Evolutionary conservation across 139 green algal species (phyloP).

Genomic region (Tetradesmus obliquus): DNA sequence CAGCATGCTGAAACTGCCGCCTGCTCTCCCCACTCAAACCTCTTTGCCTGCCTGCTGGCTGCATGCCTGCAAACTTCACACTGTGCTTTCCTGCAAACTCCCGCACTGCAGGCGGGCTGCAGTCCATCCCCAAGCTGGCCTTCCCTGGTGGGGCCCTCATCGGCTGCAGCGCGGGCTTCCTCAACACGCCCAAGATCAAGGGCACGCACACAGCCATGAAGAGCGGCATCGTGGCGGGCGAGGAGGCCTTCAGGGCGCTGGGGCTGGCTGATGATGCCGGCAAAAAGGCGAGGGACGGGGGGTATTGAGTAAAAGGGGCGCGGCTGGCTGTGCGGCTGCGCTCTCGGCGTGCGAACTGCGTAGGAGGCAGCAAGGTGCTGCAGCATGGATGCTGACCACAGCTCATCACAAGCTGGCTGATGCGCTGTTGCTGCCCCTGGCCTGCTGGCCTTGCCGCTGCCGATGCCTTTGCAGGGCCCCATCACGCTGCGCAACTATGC

Average conservation of each 20-base stretch:
- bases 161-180: slow-evolving; percentile 92
- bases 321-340: background rate
- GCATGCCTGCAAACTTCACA: too few relatives aligned
- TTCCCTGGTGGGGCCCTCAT: slow-evolving; percentile 95
- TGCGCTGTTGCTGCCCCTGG: too few relatives aligned
- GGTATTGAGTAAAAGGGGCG: background rate
- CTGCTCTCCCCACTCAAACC: background rate
- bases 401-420: background rate
- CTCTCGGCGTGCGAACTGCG: too few relatives aligned
- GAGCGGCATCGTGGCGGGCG: slow-evolving; percentile 88
- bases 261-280: background rate
- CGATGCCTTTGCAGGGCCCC: slow-evolving; percentile 25
- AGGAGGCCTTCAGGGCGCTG: slow-evolving; percentile 78
- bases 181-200: slow-evolving; percentile 97
- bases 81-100: too few relatives aligned
- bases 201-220: slow-evolving; percentile 85
- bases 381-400: background rate
- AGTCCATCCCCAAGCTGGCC: slow-evolving; percentile 86
- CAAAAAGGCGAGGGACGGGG: background rate
- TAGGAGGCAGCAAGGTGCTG: background rate
- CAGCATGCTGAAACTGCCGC: background rate
- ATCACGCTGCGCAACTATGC: slow-evolving; percentile 70
- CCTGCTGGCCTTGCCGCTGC: background rate
- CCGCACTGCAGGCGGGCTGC: slow-evolving; percentile 71
- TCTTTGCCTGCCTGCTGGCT: background rate